Base-by-base conservation (phyloP, 306 rosid genomes). In the Inga laurina region DNA sequence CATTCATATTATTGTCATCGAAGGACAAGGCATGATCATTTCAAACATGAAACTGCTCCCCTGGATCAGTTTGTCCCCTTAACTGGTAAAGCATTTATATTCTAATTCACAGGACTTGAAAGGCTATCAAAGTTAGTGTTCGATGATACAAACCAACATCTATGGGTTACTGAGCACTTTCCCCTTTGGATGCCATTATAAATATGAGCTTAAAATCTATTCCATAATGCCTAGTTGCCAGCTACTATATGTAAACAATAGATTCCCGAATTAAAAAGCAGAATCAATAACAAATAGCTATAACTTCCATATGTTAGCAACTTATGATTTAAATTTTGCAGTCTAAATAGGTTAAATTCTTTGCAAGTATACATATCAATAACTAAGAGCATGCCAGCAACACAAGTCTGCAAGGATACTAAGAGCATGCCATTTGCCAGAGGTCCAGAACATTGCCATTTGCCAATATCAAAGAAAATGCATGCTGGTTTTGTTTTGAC, bases 21-120 rank as follows among this genome's bases (percentile, higher is more conserved):
- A 78, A 49, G 52, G 30, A 79, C 15, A 73, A 79, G 71, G 59
- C 59, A 22, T 56, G 52, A 52, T 48, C 39, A 65, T 65, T 74
- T 66, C 72, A 66, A 73, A 68, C 57, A 66, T 41, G 39, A 67
- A 66, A 74, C 6, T 16, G 22, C 35, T 34, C 52, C 52, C 16
- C n/a, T 18, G 57, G 57, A 43, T 71, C 35, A 71, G 74, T 44
- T 64, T 15, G 52, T 35, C 80, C 27, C 68, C 52, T 37, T 34
- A 74, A 46, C n/a, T 73, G 27, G 19, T 22, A 44, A 6, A 61
- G 49, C 35, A 18, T 81, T 73, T 51, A 70, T 37, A 62, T 62
- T 57, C 44, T 74, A 52, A 51, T 19, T 66, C 18, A 72, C 15
- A 72, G 21, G 66, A 37, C 37, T 49, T 48, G 80, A 51, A 27